Evolutionary conservation across 331 rosid species (phyloP), one percentile per base, ranked within the genome.

Genomic region (Dryas integrifolia): DNA sequence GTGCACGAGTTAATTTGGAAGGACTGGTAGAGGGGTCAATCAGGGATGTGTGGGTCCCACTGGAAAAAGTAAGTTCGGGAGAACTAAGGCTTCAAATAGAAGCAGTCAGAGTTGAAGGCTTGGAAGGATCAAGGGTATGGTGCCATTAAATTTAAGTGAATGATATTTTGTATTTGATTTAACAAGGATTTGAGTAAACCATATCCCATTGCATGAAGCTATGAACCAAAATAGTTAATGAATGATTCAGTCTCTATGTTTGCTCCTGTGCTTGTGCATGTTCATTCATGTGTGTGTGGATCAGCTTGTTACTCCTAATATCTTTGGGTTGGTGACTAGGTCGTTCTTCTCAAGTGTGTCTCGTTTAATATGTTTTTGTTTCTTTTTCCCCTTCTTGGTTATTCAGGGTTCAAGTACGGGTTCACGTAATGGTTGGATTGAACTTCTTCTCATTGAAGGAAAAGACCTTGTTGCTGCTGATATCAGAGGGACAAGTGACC

Each of bases 401-500:
- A 60, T 61, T 18, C 84, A 91, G 96, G 90, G 87, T 82, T 84
- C 84, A 11, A 26, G 70, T 39, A 26, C 0, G 1, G 79, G 85
- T 69, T 76, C 84, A 16, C 73, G 69, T 58, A 83, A 76, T 68
- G 96, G 99, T 67, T 89, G 87, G 98, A 79, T 95, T 60, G 99
- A 95, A 80, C 93, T 95, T 82, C 86, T 85, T 78, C 83, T 95
- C 75, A 82, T 95, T 58, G 99, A 89, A 82, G 99, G 85, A 44
- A 92, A 79, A 73, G 99, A 92, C 75, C 97, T 95, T 57, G 45
- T 92, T 81, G 98, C 97, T 6, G 99, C 99, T 21, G 99, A 95
- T 84, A 81, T 95, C 70, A 85, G 98, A 86, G 99, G 99, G 63
- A 95, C 99, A 55, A 95, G 99, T 73, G 99, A 95, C 84, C 99